Evolutionary conservation across 371 early-diverging fungal species (phyloP), one percentile per base, ranked within the genome.

Genomic region (Mucor sp.): DNA sequence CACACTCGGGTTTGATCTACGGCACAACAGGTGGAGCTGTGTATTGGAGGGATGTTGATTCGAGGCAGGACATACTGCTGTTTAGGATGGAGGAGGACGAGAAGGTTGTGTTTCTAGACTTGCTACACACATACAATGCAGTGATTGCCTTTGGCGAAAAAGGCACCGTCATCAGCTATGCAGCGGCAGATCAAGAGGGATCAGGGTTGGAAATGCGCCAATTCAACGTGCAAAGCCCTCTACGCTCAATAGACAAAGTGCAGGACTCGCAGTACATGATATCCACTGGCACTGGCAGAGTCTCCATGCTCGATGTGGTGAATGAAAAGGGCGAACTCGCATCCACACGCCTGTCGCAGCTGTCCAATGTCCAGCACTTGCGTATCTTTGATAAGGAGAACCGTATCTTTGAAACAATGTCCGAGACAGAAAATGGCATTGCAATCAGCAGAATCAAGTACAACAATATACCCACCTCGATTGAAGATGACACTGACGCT

Each of bases 131-230:
- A 56, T 30, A 4, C 14, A 27, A 11, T 44, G 3, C 23, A 25
- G 23, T 53, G 15, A 53, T 53, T 12, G 53, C 53, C 21, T 14
- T 53, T 60, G 65, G 69, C 1, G 50, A 64, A 41, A 57, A 63
- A 48, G 72, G 72, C 12, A 64, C 72, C 1, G 61, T 67, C 12
- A 60, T 71, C 44, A 23, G 64, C 8, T 71, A 71, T 33, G 19
- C 63, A 27, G 53, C 61, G 32, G n/a, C 28, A 25, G 32, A 32
- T 28, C 30, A 17, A 50, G 17, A 25, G 23, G 25, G 1, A 25
- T 50, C 9, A n/a, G n/a, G 32, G 44, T 14, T 11, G 21, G 60
- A 14, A 19, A 56, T 71, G 25, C 41, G 60, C 12, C 67, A 71
- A 21, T 67, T 71, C 27, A 67, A 71, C 25, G 27, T 71, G 3